A percentile compares a stretch with the other conserved stretches of the same genome.
Evolutionary conservation across 176 grass and related monocot genomes (phyloP).

Genomic region (Dendrocalamus sinicus): DNA sequence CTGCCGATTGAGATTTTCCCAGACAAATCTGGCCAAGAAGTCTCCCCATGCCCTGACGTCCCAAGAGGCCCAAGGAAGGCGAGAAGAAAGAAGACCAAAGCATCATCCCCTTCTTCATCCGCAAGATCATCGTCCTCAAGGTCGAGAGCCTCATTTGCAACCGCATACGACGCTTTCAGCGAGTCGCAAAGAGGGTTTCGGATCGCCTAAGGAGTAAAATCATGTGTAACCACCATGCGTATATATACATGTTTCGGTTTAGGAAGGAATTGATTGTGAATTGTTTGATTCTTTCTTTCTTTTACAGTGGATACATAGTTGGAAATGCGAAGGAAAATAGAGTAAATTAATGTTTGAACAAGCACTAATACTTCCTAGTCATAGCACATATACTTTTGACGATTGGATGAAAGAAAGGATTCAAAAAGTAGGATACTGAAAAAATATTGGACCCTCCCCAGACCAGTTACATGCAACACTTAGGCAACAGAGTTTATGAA

Average conservation of each 20-base stretch:
- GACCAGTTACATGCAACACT: too few species aligned
- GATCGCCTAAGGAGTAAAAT: constrained; percentile 37
- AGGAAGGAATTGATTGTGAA: constrained; percentile 44
- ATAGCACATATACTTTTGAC: background rate
- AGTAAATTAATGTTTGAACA: constrained; percentile 37
- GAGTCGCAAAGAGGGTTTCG: constrained; percentile 53
- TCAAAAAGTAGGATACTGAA: too few species aligned
- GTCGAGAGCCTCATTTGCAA: constrained; percentile 71
- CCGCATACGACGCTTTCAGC: constrained; percentile 61
- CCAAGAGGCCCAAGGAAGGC: constrained; percentile 62
- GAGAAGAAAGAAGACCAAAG: constrained; percentile 61
- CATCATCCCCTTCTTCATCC: constrained; percentile 57
- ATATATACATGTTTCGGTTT: constrained; percentile 50
- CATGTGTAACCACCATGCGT: constrained; percentile 27
- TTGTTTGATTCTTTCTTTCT: constrained; percentile 46
- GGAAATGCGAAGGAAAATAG: constrained; percentile 23
- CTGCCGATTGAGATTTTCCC: constrained; percentile 66
- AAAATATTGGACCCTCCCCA: too few species aligned
- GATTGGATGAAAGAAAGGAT: background rate
- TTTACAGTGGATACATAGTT: constrained; percentile 38
- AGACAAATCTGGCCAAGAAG: constrained; percentile 43
- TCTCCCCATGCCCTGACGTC: constrained; percentile 44
- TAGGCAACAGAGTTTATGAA: too few species aligned
- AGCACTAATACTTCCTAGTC: background rate
- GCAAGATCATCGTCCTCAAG: constrained; percentile 78